phyloP scores from a whole-genome alignment of 768 basidiomycete species.

The Agaricus blazei region DNA sequence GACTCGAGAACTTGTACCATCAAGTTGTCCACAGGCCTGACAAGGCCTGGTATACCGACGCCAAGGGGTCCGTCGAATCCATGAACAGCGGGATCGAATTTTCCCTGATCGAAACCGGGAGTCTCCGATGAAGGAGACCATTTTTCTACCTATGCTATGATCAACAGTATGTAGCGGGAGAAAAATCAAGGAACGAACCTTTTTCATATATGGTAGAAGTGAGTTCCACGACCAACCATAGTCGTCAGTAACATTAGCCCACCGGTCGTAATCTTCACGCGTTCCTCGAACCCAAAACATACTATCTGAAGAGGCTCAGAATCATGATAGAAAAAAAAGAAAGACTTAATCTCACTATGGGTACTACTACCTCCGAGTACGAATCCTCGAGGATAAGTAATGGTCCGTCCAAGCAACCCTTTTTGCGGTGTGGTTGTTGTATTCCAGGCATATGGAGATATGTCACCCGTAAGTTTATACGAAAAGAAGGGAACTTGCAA shows the following conservation, averaged over 20 bases:
- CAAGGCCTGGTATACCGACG: not conserved
- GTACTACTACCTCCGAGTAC: conserved; percentile 16
- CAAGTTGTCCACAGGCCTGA: not conserved
- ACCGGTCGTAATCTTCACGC: conserved; percentile 43
- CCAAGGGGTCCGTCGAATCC: not conserved
- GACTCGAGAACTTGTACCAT: not conserved
- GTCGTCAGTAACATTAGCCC: conserved; percentile 39
- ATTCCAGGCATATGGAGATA: conserved; percentile 12
- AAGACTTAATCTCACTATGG: conserved; percentile 11
- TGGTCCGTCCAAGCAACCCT: conserved; percentile 9
- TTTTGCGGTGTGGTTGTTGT: conserved; percentile 10
- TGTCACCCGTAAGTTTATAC: not conserved
- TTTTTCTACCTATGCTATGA: not conserved
- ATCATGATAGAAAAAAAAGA: too few species aligned
- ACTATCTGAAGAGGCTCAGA: conserved; percentile 12
- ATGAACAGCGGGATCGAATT: not conserved
- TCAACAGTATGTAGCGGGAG: not conserved
- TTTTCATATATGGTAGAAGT: conserved; percentile 18
- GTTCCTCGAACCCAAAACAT: conserved; percentile 24
- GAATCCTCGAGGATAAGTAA: conserved; percentile 10
- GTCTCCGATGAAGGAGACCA: not conserved
- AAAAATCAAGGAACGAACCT: conserved; percentile 11
- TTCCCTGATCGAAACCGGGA: not conserved
- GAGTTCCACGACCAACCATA: conserved; percentile 34
- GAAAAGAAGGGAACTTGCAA: conserved; percentile 14